Evolutionary conservation across 2,329 filamentous ascomycete species (phyloP).

Genomic region (Aspergillus sp.): DNA sequence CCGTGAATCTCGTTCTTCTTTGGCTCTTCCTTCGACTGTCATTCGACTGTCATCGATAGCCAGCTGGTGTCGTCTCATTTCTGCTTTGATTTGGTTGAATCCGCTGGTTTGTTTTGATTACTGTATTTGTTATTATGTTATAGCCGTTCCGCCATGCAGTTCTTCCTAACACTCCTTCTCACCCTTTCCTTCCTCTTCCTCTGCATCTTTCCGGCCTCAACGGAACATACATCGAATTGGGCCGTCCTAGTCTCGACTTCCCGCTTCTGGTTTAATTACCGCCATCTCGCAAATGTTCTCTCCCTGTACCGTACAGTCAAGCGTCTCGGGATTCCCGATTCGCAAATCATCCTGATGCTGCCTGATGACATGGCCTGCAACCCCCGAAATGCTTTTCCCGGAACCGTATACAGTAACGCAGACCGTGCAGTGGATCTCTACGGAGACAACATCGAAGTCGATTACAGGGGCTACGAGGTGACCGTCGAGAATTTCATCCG

Average conservation of each 20-base stretch:
- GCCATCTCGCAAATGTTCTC: constrained; percentile 93
- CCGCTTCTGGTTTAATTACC: constrained; percentile 99
- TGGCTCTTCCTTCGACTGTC: neutral
- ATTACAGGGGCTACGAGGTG: constrained; percentile 96
- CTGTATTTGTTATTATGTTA: constrained; percentile 7
- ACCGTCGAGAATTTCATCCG: constrained; percentile 99
- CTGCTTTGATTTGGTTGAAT: neutral
- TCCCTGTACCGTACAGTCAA: constrained; percentile 98
- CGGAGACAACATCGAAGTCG: constrained; percentile 97
- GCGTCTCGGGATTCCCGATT: constrained; percentile 93
- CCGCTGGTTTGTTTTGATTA: neutral
- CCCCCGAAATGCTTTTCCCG: constrained; percentile 93
- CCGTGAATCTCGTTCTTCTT: neutral
- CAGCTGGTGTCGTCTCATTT: neutral
- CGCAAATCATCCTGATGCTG: constrained; percentile 99
- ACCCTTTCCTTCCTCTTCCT: constrained; percentile 18
- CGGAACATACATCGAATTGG: constrained; percentile 90
- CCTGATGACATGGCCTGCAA: constrained; percentile 99
- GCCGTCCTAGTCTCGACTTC: constrained; percentile 97
- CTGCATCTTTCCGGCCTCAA: constrained; percentile 11
- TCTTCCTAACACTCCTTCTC: constrained; percentile 18
- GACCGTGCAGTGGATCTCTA: constrained; percentile 93
- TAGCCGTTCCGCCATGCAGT: constrained; percentile 20
- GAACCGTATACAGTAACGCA: constrained; percentile 96
- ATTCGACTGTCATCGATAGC: neutral